Evolutionary conservation across 805 yeast species (phyloP).

Genomic region (Tetrapisispora pingtungensis): DNA sequence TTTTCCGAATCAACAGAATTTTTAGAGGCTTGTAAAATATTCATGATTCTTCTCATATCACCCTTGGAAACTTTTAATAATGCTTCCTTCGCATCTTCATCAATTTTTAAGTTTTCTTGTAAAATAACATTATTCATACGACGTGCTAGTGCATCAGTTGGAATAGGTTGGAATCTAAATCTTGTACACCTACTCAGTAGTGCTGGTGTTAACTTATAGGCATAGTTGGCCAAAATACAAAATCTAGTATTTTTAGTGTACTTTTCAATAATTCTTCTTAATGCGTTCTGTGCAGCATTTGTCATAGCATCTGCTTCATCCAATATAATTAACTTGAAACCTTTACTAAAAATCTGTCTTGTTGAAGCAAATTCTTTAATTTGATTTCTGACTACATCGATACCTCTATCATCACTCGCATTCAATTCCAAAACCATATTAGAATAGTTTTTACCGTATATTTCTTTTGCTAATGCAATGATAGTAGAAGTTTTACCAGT

Average conservation of each 20-base stretch:
- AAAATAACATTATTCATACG: constrained; percentile 62
- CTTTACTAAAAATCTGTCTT: constrained; percentile 78
- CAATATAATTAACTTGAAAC: constrained; percentile 81
- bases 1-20: constrained; percentile 49
- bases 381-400: constrained; percentile 94
- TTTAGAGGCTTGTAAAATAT: constrained; percentile 88
- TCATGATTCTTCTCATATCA: constrained; percentile 92
- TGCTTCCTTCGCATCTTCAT: constrained; percentile 51
- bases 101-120: constrained; percentile 52
- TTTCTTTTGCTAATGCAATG: constrained; percentile 75
- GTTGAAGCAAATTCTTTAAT: constrained; percentile 95
- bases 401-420: constrained; percentile 96
- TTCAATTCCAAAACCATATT: constrained; percentile 91
- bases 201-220: constrained; percentile 94
- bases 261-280: constrained; percentile 74
- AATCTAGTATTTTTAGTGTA: constrained; percentile 92
- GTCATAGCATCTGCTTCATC: constrained; percentile 98
- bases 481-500: constrained; percentile 89
- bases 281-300: constrained; percentile 73
- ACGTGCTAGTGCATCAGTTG: constrained; percentile 53
- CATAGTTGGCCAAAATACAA: constrained; percentile 90
- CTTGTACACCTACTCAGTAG: constrained; percentile 89
- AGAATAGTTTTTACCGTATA: constrained; percentile 71
- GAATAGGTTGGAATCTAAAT: constrained; percentile 82
- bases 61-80: constrained; percentile 72